Evolutionary conservation across 2,329 filamentous ascomycete species (phyloP).

Genomic region (Diplocarpon rosae): DNA sequence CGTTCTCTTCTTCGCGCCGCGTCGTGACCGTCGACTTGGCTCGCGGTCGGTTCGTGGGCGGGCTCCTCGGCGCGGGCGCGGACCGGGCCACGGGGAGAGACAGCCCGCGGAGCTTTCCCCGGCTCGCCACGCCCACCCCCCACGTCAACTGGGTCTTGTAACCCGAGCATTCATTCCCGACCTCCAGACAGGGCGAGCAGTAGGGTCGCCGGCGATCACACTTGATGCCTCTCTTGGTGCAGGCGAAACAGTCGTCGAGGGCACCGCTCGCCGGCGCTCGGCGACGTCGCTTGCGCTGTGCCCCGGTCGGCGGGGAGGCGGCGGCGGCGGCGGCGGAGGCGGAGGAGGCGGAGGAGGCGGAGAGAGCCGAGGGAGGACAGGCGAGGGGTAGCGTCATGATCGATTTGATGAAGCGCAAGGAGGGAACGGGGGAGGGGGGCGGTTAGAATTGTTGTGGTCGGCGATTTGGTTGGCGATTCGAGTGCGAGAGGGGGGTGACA

Average conservation of each 20-base stretch:
- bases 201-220: slow-evolving; percentile 90
- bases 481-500: slow-evolving; percentile 10
- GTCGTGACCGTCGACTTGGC: slow-evolving; percentile 20
- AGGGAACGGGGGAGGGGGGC: too few relatives aligned
- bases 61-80: slow-evolving; percentile 33
- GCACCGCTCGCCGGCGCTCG: slow-evolving; percentile 81
- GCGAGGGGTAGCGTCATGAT: slow-evolving; percentile 27
- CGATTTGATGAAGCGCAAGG: slow-evolving; percentile 4
- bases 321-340: slow-evolving; percentile 20
- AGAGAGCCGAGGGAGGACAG: slow-evolving; percentile 22
- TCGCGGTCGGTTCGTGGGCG: slow-evolving; percentile 21
- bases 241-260: slow-evolving; percentile 90
- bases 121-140: slow-evolving; percentile 90
- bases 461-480: not conserved
- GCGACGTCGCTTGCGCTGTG: slow-evolving; percentile 58
- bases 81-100: slow-evolving; percentile 61
- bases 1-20: slow-evolving; percentile 18
- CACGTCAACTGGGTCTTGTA: slow-evolving; percentile 96
- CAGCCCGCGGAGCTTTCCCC: slow-evolving; percentile 84
- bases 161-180: slow-evolving; percentile 85
- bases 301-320: not conserved
- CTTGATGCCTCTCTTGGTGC: slow-evolving; percentile 69
- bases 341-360: slow-evolving; percentile 8
- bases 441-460: too few relatives aligned
- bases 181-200: slow-evolving; percentile 86